phyloP scores from a whole-genome alignment of 345 rosid genomes.

The Populus tremula region DNA sequence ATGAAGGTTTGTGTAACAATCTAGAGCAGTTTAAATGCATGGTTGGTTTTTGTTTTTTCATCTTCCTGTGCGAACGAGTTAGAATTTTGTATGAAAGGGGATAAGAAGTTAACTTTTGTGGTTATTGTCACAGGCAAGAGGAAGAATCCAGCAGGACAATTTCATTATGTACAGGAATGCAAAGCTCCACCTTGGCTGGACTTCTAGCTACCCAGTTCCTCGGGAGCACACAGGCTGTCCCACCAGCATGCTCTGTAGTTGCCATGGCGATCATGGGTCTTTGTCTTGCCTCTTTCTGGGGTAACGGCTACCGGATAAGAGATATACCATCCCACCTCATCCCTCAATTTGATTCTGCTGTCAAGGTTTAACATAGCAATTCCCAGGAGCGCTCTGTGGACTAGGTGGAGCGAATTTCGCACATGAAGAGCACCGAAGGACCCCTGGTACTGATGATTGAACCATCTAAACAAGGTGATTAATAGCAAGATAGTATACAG shows the following conservation, averaged over 20 bases:
- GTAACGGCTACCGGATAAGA: conserved; percentile 61
- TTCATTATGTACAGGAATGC: conserved; percentile 95
- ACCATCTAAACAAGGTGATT: background rate
- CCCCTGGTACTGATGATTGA: background rate
- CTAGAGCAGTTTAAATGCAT: too few species aligned
- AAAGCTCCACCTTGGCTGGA: conserved; percentile 90
- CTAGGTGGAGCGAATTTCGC: background rate
- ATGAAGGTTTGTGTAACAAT: too few species aligned
- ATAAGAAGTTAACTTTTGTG: background rate
- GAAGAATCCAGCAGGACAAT: conserved; percentile 86
- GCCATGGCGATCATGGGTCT: conserved; percentile 98
- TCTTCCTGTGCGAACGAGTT: too few species aligned
- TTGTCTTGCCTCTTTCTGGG: conserved; percentile 92
- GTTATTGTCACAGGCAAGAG: conserved; percentile 55
- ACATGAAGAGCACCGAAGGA: background rate
- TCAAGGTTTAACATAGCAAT: conserved; percentile 24
- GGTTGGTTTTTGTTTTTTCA: too few species aligned
- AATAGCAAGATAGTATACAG: background rate
- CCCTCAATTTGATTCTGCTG: conserved; percentile 36
- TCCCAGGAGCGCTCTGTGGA: background rate
- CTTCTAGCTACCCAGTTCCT: conserved; percentile 87
- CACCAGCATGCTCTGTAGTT: conserved; percentile 92
- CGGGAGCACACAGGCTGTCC: conserved; percentile 85
- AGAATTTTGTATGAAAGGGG: too few species aligned
- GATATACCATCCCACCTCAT: conserved; percentile 43